Conservation (phyloP, 208 protist genomes). For the Trypanosoma theileri region DNA sequence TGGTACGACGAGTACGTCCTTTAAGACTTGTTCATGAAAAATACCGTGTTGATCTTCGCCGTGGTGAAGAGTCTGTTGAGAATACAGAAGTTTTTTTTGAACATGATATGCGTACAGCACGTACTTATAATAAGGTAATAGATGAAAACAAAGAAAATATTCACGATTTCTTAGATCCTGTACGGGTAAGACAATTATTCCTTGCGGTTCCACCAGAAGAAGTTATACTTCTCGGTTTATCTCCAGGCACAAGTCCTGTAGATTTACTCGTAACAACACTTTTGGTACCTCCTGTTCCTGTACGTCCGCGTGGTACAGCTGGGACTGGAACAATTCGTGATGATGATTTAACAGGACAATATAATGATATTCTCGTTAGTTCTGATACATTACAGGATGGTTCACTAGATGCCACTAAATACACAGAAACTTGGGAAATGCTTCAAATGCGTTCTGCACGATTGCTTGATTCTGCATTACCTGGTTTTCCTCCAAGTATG, state of each 20-base stretch:
- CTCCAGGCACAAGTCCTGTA: constrained; percentile 78
- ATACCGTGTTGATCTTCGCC: constrained; percentile 70
- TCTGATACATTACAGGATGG: constrained; percentile 84
- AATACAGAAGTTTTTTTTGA: constrained; percentile 39
- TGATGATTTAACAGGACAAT: constrained; percentile 98
- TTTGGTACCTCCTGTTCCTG: constrained; percentile 96
- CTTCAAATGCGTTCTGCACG: constrained; percentile 94
- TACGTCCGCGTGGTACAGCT: constrained; percentile 94
- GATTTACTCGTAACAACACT: constrained; percentile 93
- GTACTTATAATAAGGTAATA: constrained; percentile 58
- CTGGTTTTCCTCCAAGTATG: constrained; percentile 72
- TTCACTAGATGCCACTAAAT: constrained; percentile 60
- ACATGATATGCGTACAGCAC: constrained; percentile 46
- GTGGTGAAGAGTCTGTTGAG: constrained; percentile 61
- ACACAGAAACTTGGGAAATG: constrained; percentile 96
- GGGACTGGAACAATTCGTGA: constrained; percentile 90
- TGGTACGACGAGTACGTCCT: constrained; percentile 72
- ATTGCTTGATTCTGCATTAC: constrained; percentile 79
- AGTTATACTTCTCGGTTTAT: constrained; percentile 93
- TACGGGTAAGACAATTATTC: constrained; percentile 92
- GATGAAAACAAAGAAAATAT: constrained; percentile 55
- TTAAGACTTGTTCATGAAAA: constrained; percentile 85
- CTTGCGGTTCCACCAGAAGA: constrained; percentile 91
- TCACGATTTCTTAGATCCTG: constrained; percentile 94
- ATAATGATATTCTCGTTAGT: constrained; percentile 90